Evolutionary conservation across 1,284 basidiomycete species (phyloP).

Genomic region (Fomes fomentarius): DNA sequence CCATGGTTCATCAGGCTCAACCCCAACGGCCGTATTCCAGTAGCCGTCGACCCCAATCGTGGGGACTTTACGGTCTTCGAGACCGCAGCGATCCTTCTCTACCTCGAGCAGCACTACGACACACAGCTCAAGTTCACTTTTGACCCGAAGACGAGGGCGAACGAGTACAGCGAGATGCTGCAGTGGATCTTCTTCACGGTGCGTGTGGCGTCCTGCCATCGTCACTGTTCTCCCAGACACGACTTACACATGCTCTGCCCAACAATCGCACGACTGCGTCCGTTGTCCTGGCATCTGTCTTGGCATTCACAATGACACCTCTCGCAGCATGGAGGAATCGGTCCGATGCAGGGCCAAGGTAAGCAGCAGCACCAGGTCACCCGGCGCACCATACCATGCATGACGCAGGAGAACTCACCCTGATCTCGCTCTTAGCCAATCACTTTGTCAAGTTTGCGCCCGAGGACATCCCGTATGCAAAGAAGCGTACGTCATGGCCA

Average conservation of each 20-base stretch:
- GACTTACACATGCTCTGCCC: too few species aligned
- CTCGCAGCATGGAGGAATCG: constrained; percentile 63
- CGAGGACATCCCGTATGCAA: constrained; percentile 67
- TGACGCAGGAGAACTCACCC: neutral
- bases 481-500: constrained; percentile 45
- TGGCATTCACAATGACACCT: too few species aligned
- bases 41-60: constrained; percentile 43
- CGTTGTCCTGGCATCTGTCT: too few species aligned
- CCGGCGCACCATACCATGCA: neutral
- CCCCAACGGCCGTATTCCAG: constrained; percentile 63
- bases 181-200: constrained; percentile 82
- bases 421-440: constrained; percentile 38
- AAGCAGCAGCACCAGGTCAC: neutral
- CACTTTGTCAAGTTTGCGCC: constrained; percentile 58
- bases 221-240: too few species aligned
- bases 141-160: constrained; percentile 36
- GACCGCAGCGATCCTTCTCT: constrained; percentile 55
- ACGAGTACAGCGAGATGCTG: constrained; percentile 57
- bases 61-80: constrained; percentile 52
- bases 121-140: constrained; percentile 50
- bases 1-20: constrained; percentile 56
- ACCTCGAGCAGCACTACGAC: constrained; percentile 53
- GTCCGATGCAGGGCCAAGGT: constrained; percentile 75
- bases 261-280: too few species aligned
- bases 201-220: constrained; percentile 27